A percentile compares a stretch with the other conserved stretches of the same genome.
phyloP scores from a whole-genome alignment of 495 filamentous ascomycete genomes.

The Aeminium ludgeri region DNA sequence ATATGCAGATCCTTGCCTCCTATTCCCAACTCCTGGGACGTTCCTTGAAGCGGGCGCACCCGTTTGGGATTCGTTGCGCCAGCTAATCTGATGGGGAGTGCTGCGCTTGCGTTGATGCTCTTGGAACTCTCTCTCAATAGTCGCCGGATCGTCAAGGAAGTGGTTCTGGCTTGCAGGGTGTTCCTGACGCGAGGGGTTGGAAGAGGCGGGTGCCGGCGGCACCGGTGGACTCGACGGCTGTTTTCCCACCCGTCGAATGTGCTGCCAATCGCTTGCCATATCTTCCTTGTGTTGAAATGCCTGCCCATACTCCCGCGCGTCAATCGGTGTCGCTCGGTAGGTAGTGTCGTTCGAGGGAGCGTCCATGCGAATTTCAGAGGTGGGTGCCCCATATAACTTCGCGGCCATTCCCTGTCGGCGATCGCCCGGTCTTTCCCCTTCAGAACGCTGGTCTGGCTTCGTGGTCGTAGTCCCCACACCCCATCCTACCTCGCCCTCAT shows the following conservation, averaged over 20 bases:
- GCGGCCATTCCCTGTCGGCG: too few relatives aligned
- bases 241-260: constrained; percentile 2
- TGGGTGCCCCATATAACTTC: not conserved
- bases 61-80: not conserved
- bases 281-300: not conserved
- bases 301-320: constrained; percentile 1
- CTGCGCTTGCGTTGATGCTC: constrained; percentile 3
- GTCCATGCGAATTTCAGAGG: not conserved
- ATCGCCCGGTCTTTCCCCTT: too few relatives aligned
- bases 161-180: not conserved
- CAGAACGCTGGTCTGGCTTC: too few relatives aligned
- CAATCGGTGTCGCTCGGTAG: constrained; percentile 8
- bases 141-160: not conserved
- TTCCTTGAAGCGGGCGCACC: too few relatives aligned
- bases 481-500: too few relatives aligned
- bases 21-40: too few relatives aligned
- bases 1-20: too few relatives aligned
- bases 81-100: not conserved
- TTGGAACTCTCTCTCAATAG: constrained; percentile 8
- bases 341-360: not conserved
- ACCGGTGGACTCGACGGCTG: not conserved
- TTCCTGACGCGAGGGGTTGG: too few relatives aligned
- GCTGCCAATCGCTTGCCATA: constrained; percentile 9
- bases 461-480: too few relatives aligned
- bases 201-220: not conserved